phyloP scores from a whole-genome alignment of 129 eudicot species.

The Lonicera japonica region DNA sequence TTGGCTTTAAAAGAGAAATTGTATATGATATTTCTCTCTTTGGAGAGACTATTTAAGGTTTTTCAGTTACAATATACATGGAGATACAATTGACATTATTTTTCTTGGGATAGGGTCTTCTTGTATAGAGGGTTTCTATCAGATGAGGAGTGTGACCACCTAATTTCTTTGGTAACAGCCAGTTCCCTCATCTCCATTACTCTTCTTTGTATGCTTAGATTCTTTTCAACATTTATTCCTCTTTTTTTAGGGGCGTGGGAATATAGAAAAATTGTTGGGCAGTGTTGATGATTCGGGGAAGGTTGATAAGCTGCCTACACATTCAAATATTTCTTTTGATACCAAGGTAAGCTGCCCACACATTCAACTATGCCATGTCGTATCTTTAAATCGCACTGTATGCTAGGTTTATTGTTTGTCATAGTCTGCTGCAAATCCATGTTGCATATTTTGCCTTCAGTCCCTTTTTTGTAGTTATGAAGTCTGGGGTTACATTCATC shows the following conservation, averaged over 20 bases:
- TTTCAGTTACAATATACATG: not conserved
- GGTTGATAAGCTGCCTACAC: conserved; percentile 14
- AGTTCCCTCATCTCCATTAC: conserved; percentile 3
- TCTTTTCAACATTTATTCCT: conserved; percentile 2
- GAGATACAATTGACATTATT: conserved; percentile 25
- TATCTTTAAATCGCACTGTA: not conserved
- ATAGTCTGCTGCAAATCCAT: not conserved
- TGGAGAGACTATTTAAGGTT: not conserved
- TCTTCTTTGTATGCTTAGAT: not conserved
- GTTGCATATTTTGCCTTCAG: not conserved
- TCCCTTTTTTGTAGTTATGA: not conserved
- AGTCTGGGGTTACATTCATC: not conserved
- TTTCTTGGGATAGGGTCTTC: conserved; percentile 58
- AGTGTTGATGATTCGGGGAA: conserved; percentile 20
- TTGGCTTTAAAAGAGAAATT: conserved; percentile 1
- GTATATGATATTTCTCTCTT: not conserved
- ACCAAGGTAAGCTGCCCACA: conserved; percentile 31
- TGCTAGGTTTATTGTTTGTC: not conserved
- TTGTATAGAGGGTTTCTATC: conserved; percentile 61
- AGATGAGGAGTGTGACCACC: conserved; percentile 74
- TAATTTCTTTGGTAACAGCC: conserved; percentile 51
- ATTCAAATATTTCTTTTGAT: conserved; percentile 20
- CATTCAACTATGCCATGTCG: not conserved
- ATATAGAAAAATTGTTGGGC: conserved; percentile 11
- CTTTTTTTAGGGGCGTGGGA: conserved; percentile 38